Percentiles rank a stretch among this genome's conserved stretches.
These are phyloP conservation scores for Lecanicillium sp. DNA, from an alignment of 2,329 filamentous ascomycete genomes.

Conservation along the genomic window DNA sequence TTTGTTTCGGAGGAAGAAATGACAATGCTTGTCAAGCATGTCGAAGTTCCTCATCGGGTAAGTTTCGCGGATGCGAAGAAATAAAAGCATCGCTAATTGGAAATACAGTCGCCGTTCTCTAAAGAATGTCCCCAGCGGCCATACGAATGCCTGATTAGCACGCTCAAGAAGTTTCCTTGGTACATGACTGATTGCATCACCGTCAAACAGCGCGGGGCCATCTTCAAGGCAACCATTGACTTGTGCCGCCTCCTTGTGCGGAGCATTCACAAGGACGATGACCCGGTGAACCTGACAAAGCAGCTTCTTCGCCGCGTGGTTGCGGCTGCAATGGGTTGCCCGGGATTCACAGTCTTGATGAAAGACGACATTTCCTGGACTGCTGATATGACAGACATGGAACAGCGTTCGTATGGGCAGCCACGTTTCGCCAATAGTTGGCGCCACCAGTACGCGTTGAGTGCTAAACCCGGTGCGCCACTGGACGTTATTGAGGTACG, in stretches of 20 bases:
- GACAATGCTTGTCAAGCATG: conserved; percentile 55
- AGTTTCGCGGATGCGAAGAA: conserved; percentile 22
- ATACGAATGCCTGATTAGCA: conserved; percentile 59
- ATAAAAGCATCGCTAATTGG: neutral
- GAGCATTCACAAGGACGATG: conserved; percentile 30
- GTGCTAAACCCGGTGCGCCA: conserved; percentile 38
- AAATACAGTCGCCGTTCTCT: conserved; percentile 47
- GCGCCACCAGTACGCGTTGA: conserved; percentile 44
- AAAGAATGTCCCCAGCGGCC: conserved; percentile 55
- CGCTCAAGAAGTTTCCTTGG: conserved; percentile 57
- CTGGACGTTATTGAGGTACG: conserved; percentile 49
- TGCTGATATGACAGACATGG: conserved; percentile 26
- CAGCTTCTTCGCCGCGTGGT: conserved; percentile 47
- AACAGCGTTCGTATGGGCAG: conserved; percentile 33
- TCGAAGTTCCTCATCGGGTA: conserved; percentile 54
- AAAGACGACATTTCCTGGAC: conserved; percentile 50
- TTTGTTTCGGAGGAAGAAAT: conserved; percentile 57
- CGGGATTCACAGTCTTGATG: conserved; percentile 53
- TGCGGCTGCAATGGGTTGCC: conserved; percentile 45
- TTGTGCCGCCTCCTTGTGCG: conserved; percentile 39
- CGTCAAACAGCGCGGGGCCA: conserved; percentile 44
- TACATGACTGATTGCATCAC: conserved; percentile 49
- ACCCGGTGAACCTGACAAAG: conserved; percentile 38
- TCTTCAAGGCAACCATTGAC: conserved; percentile 43
- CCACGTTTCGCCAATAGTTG: conserved; percentile 41